A percentile compares a stretch with the other conserved stretches of the same genome.
Evolutionary conservation across 2,329 filamentous ascomycete genomes (phyloP).

Genomic region (Claviceps sp.): DNA sequence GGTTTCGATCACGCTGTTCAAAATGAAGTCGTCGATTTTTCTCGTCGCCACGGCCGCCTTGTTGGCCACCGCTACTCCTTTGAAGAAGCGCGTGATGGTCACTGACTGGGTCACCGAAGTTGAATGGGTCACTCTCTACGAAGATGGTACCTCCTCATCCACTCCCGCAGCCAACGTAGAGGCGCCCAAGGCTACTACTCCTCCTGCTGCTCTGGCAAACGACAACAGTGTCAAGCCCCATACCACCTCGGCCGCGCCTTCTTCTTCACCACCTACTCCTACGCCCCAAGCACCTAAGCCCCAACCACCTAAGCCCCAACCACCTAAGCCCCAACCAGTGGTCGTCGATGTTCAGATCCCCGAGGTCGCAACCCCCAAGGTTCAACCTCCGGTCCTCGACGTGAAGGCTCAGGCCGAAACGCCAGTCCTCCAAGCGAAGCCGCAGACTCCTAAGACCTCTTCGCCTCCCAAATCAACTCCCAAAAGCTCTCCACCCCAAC

Average conservation of each 20-base stretch:
- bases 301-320: no score
- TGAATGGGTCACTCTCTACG: conserved; percentile 33
- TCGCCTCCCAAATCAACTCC: not conserved
- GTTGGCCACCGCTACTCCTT: conserved; percentile 30
- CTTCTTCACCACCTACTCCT: not conserved
- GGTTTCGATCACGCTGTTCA: not conserved
- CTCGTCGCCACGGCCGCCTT: conserved; percentile 32
- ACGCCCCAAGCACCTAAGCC: not conserved
- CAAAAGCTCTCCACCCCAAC: not conserved
- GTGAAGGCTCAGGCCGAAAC: not conserved
- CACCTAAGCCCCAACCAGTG: not conserved
- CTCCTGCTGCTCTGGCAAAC: not conserved
- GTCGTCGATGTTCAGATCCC: not conserved
- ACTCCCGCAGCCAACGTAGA: conserved; percentile 2
- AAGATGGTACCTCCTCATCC: not conserved
- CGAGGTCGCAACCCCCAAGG: not conserved
- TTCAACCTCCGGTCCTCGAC: not conserved
- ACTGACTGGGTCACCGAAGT: conserved; percentile 28
- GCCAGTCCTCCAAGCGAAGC: not conserved
- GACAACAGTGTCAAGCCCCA: not conserved
- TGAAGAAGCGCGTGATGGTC: conserved; percentile 26
- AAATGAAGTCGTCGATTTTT: conserved; percentile 37
- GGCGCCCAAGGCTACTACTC: conserved; percentile 5
- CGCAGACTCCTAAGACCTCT: not conserved
- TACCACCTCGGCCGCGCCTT: conserved; percentile 1